These are phyloP conservation scores for Paramecium caudatum DNA, from an alignment of 73 alveolate species.

Conservation along the genomic window DNA sequence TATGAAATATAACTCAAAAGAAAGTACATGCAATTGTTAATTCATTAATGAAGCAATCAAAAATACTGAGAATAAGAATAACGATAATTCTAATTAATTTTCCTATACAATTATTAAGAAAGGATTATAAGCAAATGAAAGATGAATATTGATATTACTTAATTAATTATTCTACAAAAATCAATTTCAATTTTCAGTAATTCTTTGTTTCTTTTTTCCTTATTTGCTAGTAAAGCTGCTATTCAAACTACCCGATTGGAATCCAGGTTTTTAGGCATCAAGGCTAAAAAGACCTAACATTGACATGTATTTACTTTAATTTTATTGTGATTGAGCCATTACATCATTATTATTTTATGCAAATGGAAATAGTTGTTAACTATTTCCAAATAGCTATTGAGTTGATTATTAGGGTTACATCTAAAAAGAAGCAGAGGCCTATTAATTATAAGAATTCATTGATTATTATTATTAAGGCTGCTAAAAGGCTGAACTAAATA, in stretches of 20 bases:
- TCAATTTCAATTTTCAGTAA: too few relatives aligned
- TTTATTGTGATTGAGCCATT: background rate
- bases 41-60: too few relatives aligned
- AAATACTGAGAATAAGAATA: too few relatives aligned
- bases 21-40: too few relatives aligned
- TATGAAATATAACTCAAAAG: background rate
- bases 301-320: too few relatives aligned
- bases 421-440: background rate
- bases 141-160: too few relatives aligned
- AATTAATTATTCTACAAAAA: too few relatives aligned
- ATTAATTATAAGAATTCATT: background rate
- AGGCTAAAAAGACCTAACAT: background rate
- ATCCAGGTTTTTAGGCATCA: background rate
- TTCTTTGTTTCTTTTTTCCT: constrained; percentile 12
- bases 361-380: background rate
- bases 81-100: too few relatives aligned
- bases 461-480: background rate
- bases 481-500: background rate
- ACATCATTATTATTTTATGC: background rate
- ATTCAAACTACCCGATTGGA: background rate
- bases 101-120: too few relatives aligned
- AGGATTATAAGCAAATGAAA: too few relatives aligned
- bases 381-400: background rate
- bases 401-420: background rate
- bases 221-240: background rate